Conservation (phyloP, 179 eudicot species). For the Carnegiea gigantea region DNA sequence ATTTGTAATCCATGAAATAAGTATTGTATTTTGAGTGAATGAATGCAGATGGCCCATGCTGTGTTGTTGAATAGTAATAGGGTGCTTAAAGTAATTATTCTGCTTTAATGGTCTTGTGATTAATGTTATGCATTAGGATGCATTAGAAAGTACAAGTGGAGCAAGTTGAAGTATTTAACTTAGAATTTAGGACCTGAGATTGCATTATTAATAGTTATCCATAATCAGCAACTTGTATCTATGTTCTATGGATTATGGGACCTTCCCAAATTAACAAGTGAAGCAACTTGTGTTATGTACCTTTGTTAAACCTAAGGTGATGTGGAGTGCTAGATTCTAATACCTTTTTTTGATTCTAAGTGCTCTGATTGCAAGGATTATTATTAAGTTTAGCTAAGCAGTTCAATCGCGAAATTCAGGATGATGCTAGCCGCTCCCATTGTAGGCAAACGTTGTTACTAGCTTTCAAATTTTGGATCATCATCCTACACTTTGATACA, state of each 20-base stretch:
- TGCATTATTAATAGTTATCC: constrained; percentile 3
- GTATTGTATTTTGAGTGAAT: not conserved
- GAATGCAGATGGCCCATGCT: not conserved
- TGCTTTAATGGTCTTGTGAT: not conserved
- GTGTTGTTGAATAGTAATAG: no score
- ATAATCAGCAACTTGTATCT: not conserved
- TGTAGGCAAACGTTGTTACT: not conserved
- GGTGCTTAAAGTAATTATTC: not conserved
- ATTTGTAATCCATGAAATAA: not conserved
- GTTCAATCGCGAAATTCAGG: not conserved
- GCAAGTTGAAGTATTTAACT: not conserved
- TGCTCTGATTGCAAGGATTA: not conserved
- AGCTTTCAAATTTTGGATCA: not conserved
- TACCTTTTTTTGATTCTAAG: not conserved
- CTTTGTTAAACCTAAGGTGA: not conserved
- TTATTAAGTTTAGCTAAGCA: not conserved
- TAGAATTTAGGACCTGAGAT: not conserved
- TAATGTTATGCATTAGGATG: not conserved
- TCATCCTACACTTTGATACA: no score
- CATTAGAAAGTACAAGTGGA: constrained; percentile 13
- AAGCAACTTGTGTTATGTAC: not conserved
- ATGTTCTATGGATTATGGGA: not conserved
- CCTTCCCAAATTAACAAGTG: not conserved
- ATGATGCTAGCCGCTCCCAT: not conserved
- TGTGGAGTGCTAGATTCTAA: not conserved